Evolutionary conservation across 805 yeast species (phyloP).

Genomic region (Barnettozyma californica): DNA sequence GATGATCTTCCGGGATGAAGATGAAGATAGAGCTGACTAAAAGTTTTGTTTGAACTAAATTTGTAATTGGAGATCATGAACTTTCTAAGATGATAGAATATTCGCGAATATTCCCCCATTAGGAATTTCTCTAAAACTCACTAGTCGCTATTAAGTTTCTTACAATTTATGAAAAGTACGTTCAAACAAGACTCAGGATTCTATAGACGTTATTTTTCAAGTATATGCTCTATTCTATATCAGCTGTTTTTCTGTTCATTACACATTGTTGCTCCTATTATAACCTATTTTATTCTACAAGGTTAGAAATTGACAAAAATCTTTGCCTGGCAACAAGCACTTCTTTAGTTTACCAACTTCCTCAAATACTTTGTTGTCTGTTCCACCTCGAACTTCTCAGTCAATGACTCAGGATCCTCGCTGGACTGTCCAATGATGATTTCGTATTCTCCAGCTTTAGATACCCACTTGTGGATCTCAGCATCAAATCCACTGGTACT

Average conservation of each 20-base stretch:
- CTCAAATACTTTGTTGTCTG: slow-evolving; percentile 7
- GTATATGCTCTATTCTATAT: no score
- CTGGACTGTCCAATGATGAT: slow-evolving; percentile 38
- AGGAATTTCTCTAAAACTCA: not conserved
- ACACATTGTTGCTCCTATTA: no score
- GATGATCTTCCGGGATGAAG: not conserved
- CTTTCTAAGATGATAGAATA: not conserved
- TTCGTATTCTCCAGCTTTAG: slow-evolving; percentile 45
- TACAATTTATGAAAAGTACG: no score
- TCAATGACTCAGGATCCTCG: slow-evolving; percentile 15
- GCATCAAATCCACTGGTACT: slow-evolving; percentile 51
- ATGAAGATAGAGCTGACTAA: not conserved
- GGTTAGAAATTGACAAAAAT: no score
- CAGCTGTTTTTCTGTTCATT: no score
- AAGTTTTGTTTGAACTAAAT: not conserved
- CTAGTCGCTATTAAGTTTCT: no score
- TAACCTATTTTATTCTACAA: no score
- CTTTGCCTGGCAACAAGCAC: not conserved
- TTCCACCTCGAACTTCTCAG: slow-evolving; percentile 2
- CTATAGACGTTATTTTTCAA: no score
- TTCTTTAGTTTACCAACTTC: slow-evolving; percentile 1
- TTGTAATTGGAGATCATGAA: not conserved
- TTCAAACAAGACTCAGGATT: no score
- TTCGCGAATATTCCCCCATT: slow-evolving; percentile 5
- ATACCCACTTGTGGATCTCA: slow-evolving; percentile 43